Percentiles rank a stretch among this genome's conserved stretches.
Conservation (phyloP, 1,139 yeast species). For the Taphrina communis region DNA sequence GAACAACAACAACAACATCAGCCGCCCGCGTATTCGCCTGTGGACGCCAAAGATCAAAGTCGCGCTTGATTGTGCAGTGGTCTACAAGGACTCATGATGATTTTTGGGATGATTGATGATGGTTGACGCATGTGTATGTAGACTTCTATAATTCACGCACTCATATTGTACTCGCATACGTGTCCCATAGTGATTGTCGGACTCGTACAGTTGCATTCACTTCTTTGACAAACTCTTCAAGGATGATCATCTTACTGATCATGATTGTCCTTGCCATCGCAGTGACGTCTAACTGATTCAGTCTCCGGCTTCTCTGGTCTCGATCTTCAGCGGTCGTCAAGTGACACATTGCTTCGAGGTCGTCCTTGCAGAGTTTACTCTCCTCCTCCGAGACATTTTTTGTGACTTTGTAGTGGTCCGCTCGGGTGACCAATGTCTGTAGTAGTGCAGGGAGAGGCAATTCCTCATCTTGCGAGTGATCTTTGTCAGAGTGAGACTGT, state of each 20-base stretch:
- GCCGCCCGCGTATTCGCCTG: constrained; percentile 30
- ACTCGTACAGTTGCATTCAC: constrained; percentile 46
- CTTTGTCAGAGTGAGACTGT: too few species aligned
- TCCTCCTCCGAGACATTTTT: background rate
- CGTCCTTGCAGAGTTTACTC: background rate
- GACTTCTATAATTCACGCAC: background rate
- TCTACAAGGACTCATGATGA: too few species aligned
- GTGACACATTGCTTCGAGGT: background rate
- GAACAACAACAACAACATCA: background rate
- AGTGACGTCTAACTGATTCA: background rate
- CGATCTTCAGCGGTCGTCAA: background rate
- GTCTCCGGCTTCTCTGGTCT: background rate
- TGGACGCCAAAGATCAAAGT: constrained; percentile 19
- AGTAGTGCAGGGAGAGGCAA: background rate
- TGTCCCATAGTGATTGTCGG: constrained; percentile 45
- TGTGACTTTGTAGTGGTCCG: background rate
- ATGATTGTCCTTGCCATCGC: background rate
- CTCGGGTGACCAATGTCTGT: background rate
- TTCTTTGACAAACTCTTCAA: constrained; percentile 36
- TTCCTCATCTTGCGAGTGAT: too few species aligned
- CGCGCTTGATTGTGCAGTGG: background rate
- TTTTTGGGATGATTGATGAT: background rate
- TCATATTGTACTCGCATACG: background rate
- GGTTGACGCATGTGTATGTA: background rate
- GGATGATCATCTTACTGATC: constrained; percentile 32